These are phyloP conservation scores for Quercus engelmannii DNA, from an alignment of 306 rosid genomes.

Conservation along the genomic window DNA sequence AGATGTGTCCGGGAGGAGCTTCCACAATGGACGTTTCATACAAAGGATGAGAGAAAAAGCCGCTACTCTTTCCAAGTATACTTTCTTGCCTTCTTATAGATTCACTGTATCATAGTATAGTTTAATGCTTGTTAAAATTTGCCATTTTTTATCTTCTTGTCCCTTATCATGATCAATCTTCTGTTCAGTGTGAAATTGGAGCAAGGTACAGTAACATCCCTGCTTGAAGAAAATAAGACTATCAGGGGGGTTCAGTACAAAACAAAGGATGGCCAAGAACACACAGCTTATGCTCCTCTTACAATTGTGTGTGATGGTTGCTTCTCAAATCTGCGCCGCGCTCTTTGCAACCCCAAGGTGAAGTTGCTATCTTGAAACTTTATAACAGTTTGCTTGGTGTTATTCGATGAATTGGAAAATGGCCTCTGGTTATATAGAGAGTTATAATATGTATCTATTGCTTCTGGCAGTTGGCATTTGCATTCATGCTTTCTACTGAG, in stretches of 20 bases:
- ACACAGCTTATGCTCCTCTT: constrained; percentile 55
- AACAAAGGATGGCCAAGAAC: constrained; percentile 45
- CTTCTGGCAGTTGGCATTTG: neutral
- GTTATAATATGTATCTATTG: neutral
- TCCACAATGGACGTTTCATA: constrained; percentile 75
- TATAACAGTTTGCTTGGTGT: neutral
- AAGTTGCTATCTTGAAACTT: constrained; percentile 7
- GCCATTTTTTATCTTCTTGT: neutral
- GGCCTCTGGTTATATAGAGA: neutral
- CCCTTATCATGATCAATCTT: neutral
- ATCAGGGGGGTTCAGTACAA: constrained; percentile 62
- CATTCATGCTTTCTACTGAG: neutral
- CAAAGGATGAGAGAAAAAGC: constrained; percentile 66
- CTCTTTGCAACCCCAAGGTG: constrained; percentile 64
- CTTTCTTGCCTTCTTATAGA: neutral
- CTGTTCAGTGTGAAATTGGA: constrained; percentile 46
- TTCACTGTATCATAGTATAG: neutral
- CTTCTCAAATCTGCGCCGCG: constrained; percentile 60
- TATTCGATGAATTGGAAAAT: neutral
- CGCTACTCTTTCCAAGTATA: constrained; percentile 49
- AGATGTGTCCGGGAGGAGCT: constrained; percentile 70
- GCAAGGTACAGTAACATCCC: constrained; percentile 61
- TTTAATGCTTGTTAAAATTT: neutral
- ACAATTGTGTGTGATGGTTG: constrained; percentile 71
- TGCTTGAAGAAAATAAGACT: constrained; percentile 51